Conservation (phyloP, 441 rosid species). For the Caryocar brasiliense region DNA sequence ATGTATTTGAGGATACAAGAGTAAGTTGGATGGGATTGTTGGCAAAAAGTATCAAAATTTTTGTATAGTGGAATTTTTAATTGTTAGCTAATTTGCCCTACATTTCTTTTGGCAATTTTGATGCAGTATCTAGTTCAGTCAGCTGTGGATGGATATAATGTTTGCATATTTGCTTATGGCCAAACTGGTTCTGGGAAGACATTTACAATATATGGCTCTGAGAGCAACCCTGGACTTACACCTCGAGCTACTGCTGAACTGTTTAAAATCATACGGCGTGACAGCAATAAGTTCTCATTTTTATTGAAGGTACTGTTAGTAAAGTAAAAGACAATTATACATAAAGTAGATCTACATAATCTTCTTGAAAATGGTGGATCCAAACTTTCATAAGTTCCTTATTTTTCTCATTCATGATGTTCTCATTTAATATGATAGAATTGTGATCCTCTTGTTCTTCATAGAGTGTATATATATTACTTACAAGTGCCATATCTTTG, state of each 20-base stretch:
- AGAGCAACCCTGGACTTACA: slow-evolving; percentile 69
- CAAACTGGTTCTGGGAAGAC: slow-evolving; percentile 99
- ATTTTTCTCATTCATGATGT: too few relatives aligned
- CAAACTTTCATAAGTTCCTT: too few relatives aligned
- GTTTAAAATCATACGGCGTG: slow-evolving; percentile 62
- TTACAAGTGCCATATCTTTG: too few relatives aligned
- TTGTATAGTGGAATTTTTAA: neutral
- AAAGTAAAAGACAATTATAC: too few relatives aligned
- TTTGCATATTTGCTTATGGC: slow-evolving; percentile 93
- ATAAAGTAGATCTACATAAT: too few relatives aligned
- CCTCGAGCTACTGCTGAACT: slow-evolving; percentile 79
- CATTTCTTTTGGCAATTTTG: slow-evolving; percentile 1
- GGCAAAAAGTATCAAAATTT: too few relatives aligned
- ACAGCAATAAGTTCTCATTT: slow-evolving; percentile 70
- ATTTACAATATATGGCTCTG: slow-evolving; percentile 80
- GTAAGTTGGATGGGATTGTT: slow-evolving; percentile 40
- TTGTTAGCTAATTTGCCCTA: neutral
- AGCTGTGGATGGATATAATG: slow-evolving; percentile 89
- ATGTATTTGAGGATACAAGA: slow-evolving; percentile 80
- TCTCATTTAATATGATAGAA: too few relatives aligned
- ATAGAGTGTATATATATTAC: too few relatives aligned
- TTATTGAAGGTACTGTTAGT: slow-evolving; percentile 77
- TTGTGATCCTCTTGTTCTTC: too few relatives aligned
- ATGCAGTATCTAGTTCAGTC: slow-evolving; percentile 90
- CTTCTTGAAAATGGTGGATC: too few relatives aligned